Conservation (phyloP, 768 basidiomycete genomes). For the Hericium coralloides region DNA sequence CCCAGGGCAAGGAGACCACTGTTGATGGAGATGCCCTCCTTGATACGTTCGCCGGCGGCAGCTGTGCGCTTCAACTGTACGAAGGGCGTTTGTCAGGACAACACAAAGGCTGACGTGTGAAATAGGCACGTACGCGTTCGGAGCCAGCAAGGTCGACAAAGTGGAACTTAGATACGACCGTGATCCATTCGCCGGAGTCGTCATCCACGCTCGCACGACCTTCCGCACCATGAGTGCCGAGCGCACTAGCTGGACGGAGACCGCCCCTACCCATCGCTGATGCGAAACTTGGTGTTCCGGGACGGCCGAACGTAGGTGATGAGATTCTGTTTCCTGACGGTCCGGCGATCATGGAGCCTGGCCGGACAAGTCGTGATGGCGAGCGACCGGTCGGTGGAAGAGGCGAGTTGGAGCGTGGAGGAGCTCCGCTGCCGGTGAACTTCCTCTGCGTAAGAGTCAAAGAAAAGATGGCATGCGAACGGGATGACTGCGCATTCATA, state of each 20-base stretch:
- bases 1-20: conserved; percentile 92
- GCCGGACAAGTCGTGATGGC: conserved; percentile 68
- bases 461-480: conserved; percentile 98
- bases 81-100: conserved; percentile 12
- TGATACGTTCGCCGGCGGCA: conserved; percentile 92
- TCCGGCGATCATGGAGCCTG: conserved; percentile 65
- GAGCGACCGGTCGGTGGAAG: conserved; percentile 68
- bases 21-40: conserved; percentile 99
- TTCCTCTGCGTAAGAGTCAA: conserved; percentile 90
- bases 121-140: conserved; percentile 59
- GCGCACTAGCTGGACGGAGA: conserved; percentile 69
- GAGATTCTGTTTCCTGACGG: conserved; percentile 42
- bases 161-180: conserved; percentile 92
- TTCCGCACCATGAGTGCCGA: conserved; percentile 23
- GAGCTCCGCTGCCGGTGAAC: conserved; percentile 58
- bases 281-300: conserved; percentile 72
- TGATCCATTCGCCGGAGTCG: conserved; percentile 76
- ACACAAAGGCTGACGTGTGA: background rate
- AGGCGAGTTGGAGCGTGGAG: conserved; percentile 71
- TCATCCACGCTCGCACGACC: conserved; percentile 37
- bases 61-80: conserved; percentile 88
- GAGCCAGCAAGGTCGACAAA: conserved; percentile 98
- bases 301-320: conserved; percentile 72
- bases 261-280: conserved; percentile 64
- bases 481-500: conserved; percentile 97